Conservation (phyloP, 2,329 filamentous ascomycete species). For the Nothopassalora personata region DNA sequence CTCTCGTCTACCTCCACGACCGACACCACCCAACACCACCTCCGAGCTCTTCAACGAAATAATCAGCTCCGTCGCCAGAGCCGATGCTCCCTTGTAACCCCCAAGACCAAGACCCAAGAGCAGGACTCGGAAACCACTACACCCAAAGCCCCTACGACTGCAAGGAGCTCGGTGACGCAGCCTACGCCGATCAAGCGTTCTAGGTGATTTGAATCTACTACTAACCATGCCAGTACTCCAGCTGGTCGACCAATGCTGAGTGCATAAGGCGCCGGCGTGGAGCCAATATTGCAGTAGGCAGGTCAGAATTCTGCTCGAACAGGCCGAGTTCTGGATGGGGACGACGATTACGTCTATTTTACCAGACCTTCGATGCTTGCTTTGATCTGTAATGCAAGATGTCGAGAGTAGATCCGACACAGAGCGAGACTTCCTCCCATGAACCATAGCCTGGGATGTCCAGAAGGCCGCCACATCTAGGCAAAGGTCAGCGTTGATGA, state of each 20-base stretch:
- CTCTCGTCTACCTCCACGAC: too few species aligned
- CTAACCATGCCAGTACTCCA: slow-evolving; percentile 1
- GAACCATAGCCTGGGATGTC: slow-evolving; percentile 38
- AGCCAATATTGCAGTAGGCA: too few species aligned
- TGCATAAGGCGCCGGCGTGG: too few species aligned
- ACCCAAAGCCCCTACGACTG: neutral
- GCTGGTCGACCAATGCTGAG: neutral
- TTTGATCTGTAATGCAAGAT: slow-evolving; percentile 40
- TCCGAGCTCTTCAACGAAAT: neutral
- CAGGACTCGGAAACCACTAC: neutral
- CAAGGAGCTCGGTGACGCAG: slow-evolving; percentile 42
- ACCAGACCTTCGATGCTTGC: slow-evolving; percentile 36
- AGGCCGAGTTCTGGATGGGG: too few species aligned
- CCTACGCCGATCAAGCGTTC: slow-evolving; percentile 29
- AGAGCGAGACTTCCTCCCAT: slow-evolving; percentile 36
- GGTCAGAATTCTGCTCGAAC: too few species aligned
- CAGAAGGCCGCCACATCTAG: slow-evolving; percentile 38
- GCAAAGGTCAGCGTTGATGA: neutral
- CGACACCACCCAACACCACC: too few species aligned
- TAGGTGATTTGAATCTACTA: neutral
- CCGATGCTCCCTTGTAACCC: neutral
- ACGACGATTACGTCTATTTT: neutral
- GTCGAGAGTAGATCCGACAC: slow-evolving; percentile 34
- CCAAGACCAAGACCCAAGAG: neutral
- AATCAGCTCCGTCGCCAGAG: neutral